A percentile compares a stretch with the other conserved stretches of the same genome.
Evolutionary conservation across 176 grass and related monocot species (phyloP).

Genomic region (Melocanna baccifera): DNA sequence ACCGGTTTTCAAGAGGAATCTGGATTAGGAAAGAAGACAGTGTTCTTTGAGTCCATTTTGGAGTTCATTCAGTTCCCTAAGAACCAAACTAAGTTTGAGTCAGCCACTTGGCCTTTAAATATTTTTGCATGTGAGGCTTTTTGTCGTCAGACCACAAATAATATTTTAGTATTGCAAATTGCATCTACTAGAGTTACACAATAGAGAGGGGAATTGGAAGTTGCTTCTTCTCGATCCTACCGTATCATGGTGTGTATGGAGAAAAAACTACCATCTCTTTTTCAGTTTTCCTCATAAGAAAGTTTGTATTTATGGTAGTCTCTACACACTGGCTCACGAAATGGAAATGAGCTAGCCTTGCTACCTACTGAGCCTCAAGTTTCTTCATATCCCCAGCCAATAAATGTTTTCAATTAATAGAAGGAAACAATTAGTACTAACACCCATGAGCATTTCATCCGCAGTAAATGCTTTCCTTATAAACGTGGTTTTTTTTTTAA

Average conservation of each 20-base stretch:
- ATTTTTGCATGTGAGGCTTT: no score
- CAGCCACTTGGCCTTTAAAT: no score
- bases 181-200: no score
- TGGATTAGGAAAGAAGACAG: no score
- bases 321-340: neutral
- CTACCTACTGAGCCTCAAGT: neutral
- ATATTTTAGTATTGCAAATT: no score
- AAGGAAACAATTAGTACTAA: neutral
- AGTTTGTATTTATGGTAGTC: neutral
- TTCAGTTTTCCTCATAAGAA: neutral
- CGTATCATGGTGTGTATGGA: neutral
- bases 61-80: no score
- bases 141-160: no score
- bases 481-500: neutral
- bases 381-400: neutral
- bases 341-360: neutral
- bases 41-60: no score
- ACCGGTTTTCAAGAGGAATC: no score
- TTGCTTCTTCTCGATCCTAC: no score
- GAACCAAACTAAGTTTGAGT: no score
- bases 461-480: neutral
- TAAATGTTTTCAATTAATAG: neutral
- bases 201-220: no score
- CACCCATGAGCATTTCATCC: neutral
- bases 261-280: neutral